Base-by-base conservation (phyloP, 208 protist genomes). In the Endotrypanum monterogeii region DNA sequence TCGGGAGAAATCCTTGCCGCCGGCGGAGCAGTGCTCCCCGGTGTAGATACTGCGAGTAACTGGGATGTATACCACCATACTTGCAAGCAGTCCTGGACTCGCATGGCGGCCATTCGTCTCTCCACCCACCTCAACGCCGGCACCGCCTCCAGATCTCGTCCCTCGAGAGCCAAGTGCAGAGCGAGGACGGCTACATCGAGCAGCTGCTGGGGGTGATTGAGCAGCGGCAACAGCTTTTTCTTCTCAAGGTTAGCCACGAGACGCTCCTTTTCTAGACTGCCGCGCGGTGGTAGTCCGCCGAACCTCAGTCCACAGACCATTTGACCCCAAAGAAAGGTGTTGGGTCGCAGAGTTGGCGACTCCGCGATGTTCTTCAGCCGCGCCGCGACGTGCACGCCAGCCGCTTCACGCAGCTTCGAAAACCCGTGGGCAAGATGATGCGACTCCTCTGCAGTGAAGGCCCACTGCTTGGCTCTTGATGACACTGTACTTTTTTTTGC, bases 261-360 rank as follows among this genome's bases (percentile, higher is more conserved):
- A 11, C 72, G 75, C 23, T 39, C 46, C 37, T 62, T 41, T 35
- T 71, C 71, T 39, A 58, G 44, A 39, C 76, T 79, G 35, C 68
- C 80, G 11, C 39, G 70, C 1, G 56, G 67, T n/a, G 78, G 62
- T 67, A 83, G 28, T 41, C 72, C 79, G 16, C 74, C 65, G 25
- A 87, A 74, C 28, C 73, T 76, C 23, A 83, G 54, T 14, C 82
- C 83, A 20, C 79, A 71, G 35, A 80, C 82, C 68, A 92, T 39
- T 63, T 92, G 87, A 16, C 74, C 71, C 72, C 87, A 85, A 14
- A 94, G 69, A 70, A 94, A 94, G 5, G 81, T 91, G 68, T 94
- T 94, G 23, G 65, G 60, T 8, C 78, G 80, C 58, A 94, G 71
- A 12, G 54, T 68, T 9, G 78, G 51, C 0, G 62, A 70, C 25